Evolutionary conservation across 2,329 filamentous ascomycete species (phyloP), one percentile per base, ranked within the genome.

Genomic region (Aureobasidium sp.): DNA sequence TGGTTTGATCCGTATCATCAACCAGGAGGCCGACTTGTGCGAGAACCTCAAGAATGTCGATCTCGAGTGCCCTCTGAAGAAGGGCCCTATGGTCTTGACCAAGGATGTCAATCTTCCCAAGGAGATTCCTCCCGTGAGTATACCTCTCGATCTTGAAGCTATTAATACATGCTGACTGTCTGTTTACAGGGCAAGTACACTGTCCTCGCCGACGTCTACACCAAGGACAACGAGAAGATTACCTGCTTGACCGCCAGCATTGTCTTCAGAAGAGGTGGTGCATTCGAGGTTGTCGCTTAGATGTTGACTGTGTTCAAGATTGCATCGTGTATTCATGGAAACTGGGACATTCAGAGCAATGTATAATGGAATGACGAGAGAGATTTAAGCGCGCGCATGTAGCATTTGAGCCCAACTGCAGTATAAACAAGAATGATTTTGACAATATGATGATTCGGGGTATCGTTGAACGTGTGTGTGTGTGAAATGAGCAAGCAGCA

Each of bases 31-130:
- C 74, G 92, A 97, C 76, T 88, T 98, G 43, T 99, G 96, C 84
- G 93, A 98, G 67, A 91, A 97, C 78, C 88, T 97, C 70, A 84
- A 88, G 77, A 94, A 98, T 71, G 93, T 98, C 51, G 94, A 98
- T 73, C 84, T 98, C 66, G 82, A 93, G 73, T 99, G 96, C 80
- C 96, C 96, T 56, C 87, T 99, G 67, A 85, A 97, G 81, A 88
- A 93, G 81, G 95, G 95, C 67, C 82, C 89, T 27, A 84, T 94
- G 75, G 72, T 69, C 23, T 82, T 99, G 71, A 88, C 83, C 71
- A 98, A 98, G 86, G 85, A 90, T 25, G 93, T 98, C 64, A 89
- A 95, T 43, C 85, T 99, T 68, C 96, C 96, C 62, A 88, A 85
- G 71, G 88, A 97, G 80, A 96, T 98, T 71, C 95, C 95, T 77